Base-by-base conservation (phyloP, 805 yeast species). In the Maudiozyma turicensis region DNA sequence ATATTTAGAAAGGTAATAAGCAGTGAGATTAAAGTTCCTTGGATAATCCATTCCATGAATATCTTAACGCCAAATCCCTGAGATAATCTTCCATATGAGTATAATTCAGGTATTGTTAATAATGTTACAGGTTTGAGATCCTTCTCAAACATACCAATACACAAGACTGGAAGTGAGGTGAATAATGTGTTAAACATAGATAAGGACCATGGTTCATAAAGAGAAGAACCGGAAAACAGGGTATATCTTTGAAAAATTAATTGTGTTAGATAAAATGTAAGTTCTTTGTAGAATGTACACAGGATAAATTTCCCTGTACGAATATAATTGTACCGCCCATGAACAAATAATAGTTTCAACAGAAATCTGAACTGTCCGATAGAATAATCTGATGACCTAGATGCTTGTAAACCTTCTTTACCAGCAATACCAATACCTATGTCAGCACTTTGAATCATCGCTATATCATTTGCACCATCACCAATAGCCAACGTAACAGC, bases 401-500 rank as follows among this genome's bases (percentile, higher is more conserved):
- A 96, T 0, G 99, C 99, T 61, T 93, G 99, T 41, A 93, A 70
- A 1, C 99, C 99, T 68, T 93, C 99, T 57, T 84, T 86, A 37
- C 99, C 99, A 1, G 98, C 90, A 47, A 93, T 93, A 31, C 99
- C 99, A 53, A 93, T 79, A 31, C 99, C 99, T 49, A 93, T 88
- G 66, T 93, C 98, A 0, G 99, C 99, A 60, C 95, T 84, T 69
- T 93, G 97, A 53, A 93, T 93, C 99, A 93, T 93, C 1, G 99
- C 98, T 63, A 93, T 90, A 67, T 93, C 99, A 63, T 93, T 93
- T 2, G 99, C 99, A 54, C 99, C 99, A 69, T 93, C 99, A 7
- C 99, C 99, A 62, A 93, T 86, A 0, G 99, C 99, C 52, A 93
- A 73, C 0, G 97, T 88, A 6, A 93, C 96, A 40, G 86, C 75